phyloP scores from a whole-genome alignment of 768 basidiomycete genomes.

The Boletales sp. region DNA sequence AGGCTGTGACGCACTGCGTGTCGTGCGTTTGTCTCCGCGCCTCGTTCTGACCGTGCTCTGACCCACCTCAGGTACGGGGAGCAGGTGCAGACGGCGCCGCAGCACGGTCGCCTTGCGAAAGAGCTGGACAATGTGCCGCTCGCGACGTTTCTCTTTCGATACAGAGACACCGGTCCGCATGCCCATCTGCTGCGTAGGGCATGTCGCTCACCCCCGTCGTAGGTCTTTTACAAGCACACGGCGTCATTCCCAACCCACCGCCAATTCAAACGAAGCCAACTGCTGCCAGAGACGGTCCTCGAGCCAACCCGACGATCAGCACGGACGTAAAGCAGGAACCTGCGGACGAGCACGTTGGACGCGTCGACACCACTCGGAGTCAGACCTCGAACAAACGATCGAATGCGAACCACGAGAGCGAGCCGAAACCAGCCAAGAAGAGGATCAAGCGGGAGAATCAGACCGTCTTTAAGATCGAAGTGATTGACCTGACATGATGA shows the following conservation, averaged over 20 bases:
- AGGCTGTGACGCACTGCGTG: conserved; percentile 28
- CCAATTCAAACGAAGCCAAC: not conserved
- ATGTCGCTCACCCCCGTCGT: not conserved
- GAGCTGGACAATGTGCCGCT: conserved; percentile 18
- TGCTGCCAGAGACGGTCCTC: conserved; percentile 7
- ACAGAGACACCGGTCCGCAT: conserved; percentile 25
- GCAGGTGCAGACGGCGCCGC: conserved; percentile 3
- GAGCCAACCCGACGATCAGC: conserved; percentile 20
- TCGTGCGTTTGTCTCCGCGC: conserved; percentile 13
- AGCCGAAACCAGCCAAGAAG: conserved; percentile 19
- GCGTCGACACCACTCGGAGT: not conserved
- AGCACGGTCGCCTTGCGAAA: not conserved
- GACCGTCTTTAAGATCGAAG: conserved; percentile 12
- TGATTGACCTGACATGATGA: conserved; percentile 30
- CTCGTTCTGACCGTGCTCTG: not conserved
- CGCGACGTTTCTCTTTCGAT: conserved; percentile 28
- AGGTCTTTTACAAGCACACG: conserved; percentile 28
- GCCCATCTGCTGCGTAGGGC: not conserved
- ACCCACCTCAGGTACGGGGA: conserved; percentile 20
- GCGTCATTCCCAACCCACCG: conserved; percentile 19
- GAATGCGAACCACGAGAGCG: not conserved
- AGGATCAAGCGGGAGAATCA: conserved; percentile 22
- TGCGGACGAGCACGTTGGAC: conserved; percentile 1
- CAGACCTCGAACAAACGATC: conserved; percentile 4
- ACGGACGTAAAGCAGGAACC: conserved; percentile 9